Percentiles rank a stretch among this genome's conserved stretches.
phyloP scores from a whole-genome alignment of 306 rosid species.

The Carpinus viminea region DNA sequence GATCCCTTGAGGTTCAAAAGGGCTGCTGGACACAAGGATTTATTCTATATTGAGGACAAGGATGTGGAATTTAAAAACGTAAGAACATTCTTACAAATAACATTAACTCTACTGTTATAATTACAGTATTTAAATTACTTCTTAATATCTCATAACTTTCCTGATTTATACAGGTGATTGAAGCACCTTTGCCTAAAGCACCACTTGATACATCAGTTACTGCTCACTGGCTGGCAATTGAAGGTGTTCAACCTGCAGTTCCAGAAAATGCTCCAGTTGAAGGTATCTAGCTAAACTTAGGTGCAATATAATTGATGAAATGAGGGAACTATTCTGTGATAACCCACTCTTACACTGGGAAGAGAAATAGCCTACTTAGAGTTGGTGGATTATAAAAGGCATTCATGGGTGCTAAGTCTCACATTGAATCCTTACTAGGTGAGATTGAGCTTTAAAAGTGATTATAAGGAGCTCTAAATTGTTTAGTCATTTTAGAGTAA shows the following conservation, averaged over 20 bases:
- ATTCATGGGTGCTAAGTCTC: too few relatives aligned
- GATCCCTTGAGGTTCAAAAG: constrained; percentile 78
- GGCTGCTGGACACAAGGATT: constrained; percentile 85
- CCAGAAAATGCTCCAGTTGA: constrained; percentile 71
- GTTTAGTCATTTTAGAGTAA: too few relatives aligned
- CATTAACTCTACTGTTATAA: constrained; percentile 22
- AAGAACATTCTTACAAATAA: constrained; percentile 39
- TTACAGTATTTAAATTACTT: constrained; percentile 21
- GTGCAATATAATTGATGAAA: constrained; percentile 17
- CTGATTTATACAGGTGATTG: constrained; percentile 55
- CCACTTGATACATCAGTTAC: constrained; percentile 73
- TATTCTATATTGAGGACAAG: constrained; percentile 87
- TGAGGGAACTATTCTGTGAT: neutral
- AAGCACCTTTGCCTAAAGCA: constrained; percentile 71
- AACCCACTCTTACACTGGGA: too few relatives aligned
- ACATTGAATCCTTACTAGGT: too few relatives aligned
- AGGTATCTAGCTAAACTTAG: constrained; percentile 45
- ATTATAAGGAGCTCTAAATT: too few relatives aligned
- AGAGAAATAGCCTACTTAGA: too few relatives aligned
- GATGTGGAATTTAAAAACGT: constrained; percentile 92
- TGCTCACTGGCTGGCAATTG: constrained; percentile 89
- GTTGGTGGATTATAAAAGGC: too few relatives aligned
- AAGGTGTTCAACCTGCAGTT: constrained; percentile 91
- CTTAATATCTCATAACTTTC: constrained; percentile 24
- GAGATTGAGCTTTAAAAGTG: too few relatives aligned